Evolutionary conservation across 768 basidiomycete species (phyloP).

Genomic region (Lanmaoa rubissima): DNA sequence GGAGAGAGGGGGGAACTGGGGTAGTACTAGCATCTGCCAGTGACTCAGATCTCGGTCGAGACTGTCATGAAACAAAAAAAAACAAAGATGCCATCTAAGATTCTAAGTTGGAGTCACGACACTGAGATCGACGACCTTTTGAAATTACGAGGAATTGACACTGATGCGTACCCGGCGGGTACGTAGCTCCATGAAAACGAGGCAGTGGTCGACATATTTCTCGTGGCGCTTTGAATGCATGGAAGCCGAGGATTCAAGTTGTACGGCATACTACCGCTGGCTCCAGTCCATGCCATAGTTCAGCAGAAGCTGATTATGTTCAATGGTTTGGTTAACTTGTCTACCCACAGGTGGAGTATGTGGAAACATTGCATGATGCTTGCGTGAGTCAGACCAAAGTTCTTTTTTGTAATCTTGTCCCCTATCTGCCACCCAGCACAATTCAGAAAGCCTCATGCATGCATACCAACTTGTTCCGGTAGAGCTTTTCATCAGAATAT

Average conservation of each 20-base stretch:
- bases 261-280: neutral
- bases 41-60: neutral
- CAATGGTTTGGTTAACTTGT: neutral
- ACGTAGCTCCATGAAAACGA: neutral
- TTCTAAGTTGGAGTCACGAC: neutral
- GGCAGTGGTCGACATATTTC: neutral
- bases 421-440: neutral
- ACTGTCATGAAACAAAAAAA: neutral
- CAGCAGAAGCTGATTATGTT: slow-evolving; percentile 12
- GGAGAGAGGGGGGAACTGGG: neutral
- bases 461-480: neutral
- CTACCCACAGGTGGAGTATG: slow-evolving; percentile 5
- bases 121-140: slow-evolving; percentile 6
- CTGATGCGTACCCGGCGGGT: neutral
- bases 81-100: neutral
- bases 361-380: neutral
- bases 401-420: neutral
- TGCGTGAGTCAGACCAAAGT: neutral
- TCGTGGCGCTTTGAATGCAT: neutral
- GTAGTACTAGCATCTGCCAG: neutral
- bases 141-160: neutral
- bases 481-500: slow-evolving; percentile 8
- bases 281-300: neutral
- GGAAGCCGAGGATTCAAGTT: neutral
- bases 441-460: slow-evolving; percentile 10